These are phyloP conservation scores for Bocquillonia castaneifolia DNA, from an alignment of 441 rosid species.

Conservation along the genomic window DNA sequence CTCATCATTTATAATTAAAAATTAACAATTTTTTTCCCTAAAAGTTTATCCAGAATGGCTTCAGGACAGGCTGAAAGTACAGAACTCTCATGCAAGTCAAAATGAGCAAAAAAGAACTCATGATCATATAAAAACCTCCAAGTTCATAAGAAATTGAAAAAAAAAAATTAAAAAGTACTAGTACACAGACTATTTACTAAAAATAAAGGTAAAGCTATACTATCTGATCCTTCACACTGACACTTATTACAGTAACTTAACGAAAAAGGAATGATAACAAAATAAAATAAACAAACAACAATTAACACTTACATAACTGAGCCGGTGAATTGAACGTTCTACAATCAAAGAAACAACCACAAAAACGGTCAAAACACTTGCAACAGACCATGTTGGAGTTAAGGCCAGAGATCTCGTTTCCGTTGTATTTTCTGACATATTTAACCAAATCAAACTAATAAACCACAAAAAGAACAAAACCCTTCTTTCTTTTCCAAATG, in stretches of 20 bases:
- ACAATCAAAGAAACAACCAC: conserved; percentile 72
- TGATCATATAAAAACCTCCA: not conserved
- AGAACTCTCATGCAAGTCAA: conserved; percentile 1
- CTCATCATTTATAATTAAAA: not conserved
- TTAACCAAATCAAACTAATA: conserved; percentile 16
- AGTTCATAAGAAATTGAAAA: not conserved
- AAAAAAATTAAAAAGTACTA: not conserved
- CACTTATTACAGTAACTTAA: not conserved
- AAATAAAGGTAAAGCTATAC: too few species aligned
- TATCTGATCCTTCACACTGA: not conserved
- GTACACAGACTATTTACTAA: not conserved
- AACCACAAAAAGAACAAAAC: conserved; percentile 5
- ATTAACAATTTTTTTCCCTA: not conserved
- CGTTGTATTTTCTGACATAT: conserved; percentile 33
- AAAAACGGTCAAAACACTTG: conserved; percentile 70
- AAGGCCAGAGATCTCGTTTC: conserved; percentile 66
- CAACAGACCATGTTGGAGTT: conserved; percentile 94
- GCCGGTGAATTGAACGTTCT: conserved; percentile 69
- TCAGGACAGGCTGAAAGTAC: not conserved
- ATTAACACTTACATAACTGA: conserved; percentile 53
- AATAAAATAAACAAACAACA: not conserved
- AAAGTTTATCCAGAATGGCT: not conserved
- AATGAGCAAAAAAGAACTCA: not conserved
- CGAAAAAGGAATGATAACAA: not conserved
- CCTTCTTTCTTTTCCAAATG: not conserved